phyloP scores from a whole-genome alignment of 2,329 filamentous ascomycete species.

The Botrytis tulipae region DNA sequence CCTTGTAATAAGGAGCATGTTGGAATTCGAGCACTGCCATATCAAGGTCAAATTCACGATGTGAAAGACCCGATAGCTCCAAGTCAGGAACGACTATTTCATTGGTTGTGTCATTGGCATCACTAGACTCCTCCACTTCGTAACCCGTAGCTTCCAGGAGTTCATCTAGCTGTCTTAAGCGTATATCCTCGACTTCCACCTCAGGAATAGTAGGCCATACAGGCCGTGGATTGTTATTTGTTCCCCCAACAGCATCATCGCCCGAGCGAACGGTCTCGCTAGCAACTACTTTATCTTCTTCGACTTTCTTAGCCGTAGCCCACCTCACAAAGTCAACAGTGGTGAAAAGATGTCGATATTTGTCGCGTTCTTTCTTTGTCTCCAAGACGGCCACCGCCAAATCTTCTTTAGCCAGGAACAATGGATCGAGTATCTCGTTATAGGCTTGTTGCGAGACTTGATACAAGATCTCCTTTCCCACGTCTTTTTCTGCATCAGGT shows the following conservation, averaged over 20 bases:
- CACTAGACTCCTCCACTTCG: slow-evolving; percentile 36
- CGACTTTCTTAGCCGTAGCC: slow-evolving; percentile 27
- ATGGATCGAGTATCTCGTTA: slow-evolving; percentile 83
- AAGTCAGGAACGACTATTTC: neutral
- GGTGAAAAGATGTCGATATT: slow-evolving; percentile 51
- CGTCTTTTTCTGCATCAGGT: slow-evolving; percentile 75
- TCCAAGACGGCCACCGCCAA: slow-evolving; percentile 65
- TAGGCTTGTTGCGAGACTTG: slow-evolving; percentile 89
- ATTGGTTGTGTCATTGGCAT: neutral
- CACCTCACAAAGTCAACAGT: slow-evolving; percentile 42
- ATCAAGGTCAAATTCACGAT: slow-evolving; percentile 8
- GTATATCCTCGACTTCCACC: slow-evolving; percentile 36
- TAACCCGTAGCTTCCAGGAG: slow-evolving; percentile 35
- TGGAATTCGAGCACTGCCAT: slow-evolving; percentile 1
- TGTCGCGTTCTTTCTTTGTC: slow-evolving; percentile 60
- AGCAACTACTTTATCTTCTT: slow-evolving; percentile 9
- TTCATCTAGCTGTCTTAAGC: slow-evolving; percentile 33
- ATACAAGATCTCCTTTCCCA: slow-evolving; percentile 73
- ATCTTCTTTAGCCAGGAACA: slow-evolving; percentile 82
- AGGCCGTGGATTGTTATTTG: neutral
- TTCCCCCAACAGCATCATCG: neutral
- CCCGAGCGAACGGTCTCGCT: neutral
- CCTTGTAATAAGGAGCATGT: neutral
- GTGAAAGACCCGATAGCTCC: slow-evolving; percentile 1
- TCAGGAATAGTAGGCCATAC: slow-evolving; percentile 29